A percentile compares a stretch with the other conserved stretches of the same genome.
Evolutionary conservation across 2,329 filamentous ascomycete species (phyloP).

Genomic region (Aspergillus persii): DNA sequence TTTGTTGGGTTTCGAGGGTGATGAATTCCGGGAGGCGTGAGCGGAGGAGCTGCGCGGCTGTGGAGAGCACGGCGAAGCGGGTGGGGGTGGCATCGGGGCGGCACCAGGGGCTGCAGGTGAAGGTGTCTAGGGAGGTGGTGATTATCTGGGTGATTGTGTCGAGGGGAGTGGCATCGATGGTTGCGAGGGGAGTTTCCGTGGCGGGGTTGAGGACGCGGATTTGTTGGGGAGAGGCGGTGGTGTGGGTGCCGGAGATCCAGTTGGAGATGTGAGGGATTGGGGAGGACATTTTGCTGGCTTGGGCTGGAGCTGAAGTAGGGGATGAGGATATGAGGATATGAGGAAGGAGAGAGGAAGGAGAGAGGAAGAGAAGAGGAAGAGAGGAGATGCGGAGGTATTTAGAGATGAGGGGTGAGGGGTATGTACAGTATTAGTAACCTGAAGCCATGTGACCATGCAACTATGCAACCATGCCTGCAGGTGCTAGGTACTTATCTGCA

Average conservation of each 20-base stretch:
- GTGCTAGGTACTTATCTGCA: no score
- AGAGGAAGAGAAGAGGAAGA: no score
- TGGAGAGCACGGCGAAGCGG: conserved; percentile 63
- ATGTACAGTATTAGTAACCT: no score
- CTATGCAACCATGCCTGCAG: no score
- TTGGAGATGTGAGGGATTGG: conserved; percentile 25
- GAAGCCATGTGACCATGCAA: no score
- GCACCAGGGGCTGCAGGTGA: conserved; percentile 57
- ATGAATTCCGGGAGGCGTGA: conserved; percentile 57
- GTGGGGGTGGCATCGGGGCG: conserved; percentile 52
- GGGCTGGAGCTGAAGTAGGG: neutral
- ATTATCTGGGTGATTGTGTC: conserved; percentile 55
- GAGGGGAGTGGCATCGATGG: conserved; percentile 55
- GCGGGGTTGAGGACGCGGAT: conserved; percentile 32
- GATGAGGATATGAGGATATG: neutral
- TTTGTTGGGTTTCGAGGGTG: conserved; percentile 64
- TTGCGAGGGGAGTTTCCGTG: conserved; percentile 28
- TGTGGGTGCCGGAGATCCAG: conserved; percentile 30
- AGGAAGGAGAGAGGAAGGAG: no score
- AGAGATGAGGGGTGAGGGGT: no score
- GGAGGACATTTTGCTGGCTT: neutral
- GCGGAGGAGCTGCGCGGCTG: conserved; percentile 55
- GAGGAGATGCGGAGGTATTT: no score
- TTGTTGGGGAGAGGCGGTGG: conserved; percentile 8
- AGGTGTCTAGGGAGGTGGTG: conserved; percentile 30